phyloP scores from a whole-genome alignment of 805 yeast genomes.

The Pichia phayaonensis region DNA sequence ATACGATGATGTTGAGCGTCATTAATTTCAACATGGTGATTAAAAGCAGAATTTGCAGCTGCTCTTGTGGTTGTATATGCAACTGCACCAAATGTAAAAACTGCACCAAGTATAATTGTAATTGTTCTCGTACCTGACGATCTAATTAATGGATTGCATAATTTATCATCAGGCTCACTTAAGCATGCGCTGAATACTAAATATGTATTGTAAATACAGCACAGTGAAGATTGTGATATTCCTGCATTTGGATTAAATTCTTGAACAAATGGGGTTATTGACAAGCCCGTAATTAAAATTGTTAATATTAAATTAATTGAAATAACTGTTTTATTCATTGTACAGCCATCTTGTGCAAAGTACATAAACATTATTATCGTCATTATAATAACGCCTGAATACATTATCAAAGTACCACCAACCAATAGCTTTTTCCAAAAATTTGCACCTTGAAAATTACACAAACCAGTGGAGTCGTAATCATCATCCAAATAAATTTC shows the following conservation, averaged over 20 bases:
- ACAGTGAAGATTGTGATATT: conserved; percentile 94
- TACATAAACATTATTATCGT: conserved; percentile 73
- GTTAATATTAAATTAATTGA: conserved; percentile 65
- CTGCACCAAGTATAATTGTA: conserved; percentile 81
- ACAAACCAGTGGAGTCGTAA: conserved; percentile 29
- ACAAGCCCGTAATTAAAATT: conserved; percentile 55
- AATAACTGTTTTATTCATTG: conserved; percentile 84
- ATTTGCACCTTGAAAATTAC: conserved; percentile 33
- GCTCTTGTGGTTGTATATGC: conserved; percentile 98
- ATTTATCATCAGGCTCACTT: conserved; percentile 90
- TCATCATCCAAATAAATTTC: conserved; percentile 45
- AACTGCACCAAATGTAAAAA: conserved; percentile 89
- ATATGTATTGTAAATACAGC: conserved; percentile 87
- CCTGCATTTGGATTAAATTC: conserved; percentile 95
- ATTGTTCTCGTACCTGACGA: conserved; percentile 86
- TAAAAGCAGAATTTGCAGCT: conserved; percentile 70
- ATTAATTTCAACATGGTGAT: conserved; percentile 27
- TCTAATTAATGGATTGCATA: conserved; percentile 87
- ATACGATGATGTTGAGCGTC: conserved; percentile 7
- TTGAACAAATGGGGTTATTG: conserved; percentile 78
- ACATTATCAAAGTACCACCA: conserved; percentile 86
- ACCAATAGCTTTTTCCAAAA: conserved; percentile 78
- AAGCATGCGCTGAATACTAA: conserved; percentile 87
- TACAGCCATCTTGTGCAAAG: conserved; percentile 76
- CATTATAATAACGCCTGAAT: conserved; percentile 61